Evolutionary conservation across 1,139 yeast genomes (phyloP), one percentile per base, ranked within the genome.

Genomic region (Lodderomyces elongisporus): DNA sequence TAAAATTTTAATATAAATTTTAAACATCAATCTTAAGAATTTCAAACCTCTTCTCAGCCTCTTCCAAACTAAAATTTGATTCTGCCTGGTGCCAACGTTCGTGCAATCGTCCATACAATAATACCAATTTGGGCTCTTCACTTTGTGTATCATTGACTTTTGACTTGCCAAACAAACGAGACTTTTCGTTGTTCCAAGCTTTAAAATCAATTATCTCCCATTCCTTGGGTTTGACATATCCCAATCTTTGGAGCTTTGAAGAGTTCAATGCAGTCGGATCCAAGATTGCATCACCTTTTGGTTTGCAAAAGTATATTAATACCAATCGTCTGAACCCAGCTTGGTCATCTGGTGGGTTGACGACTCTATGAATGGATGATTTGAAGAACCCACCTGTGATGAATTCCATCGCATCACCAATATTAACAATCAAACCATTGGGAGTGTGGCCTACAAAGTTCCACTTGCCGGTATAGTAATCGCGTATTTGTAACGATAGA

Each of bases 321-420:
- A 66, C 70, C 34, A 66, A 52, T 33, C 77, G 52, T 25, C 58
- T 54, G 42, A 48, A 64, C 3, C 43, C 37, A 18, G 48, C 48
- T 44, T 70, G 77, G 33, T 67, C 71, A 1, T 40, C 48, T 2
- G 74, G 76, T 2, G 77, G 74, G 21, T 62, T 60, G 14, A 65
- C 56, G 10, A 70, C 75, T 36, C 76, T 46, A 38, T 70, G 77
- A 31, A 70, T 52, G 5, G 70, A 61, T 12, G 73, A 66, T 39
- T 66, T 67, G 52, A 70, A 70, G 33, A 62, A 66, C 0, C 74
- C 73, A 3, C 75, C 77, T 20, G 72, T 64, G 28, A 70, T 51
- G 37, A 70, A 68, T 44, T 70, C 74, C 46, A 70, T 45, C 1
- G 70, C 66, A 47, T 70, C 77, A 6, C 75, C 76, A 34, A 70